Evolutionary conservation across 352 stramenopile genomes (phyloP).

Genomic region (Pythium sukuiense): DNA sequence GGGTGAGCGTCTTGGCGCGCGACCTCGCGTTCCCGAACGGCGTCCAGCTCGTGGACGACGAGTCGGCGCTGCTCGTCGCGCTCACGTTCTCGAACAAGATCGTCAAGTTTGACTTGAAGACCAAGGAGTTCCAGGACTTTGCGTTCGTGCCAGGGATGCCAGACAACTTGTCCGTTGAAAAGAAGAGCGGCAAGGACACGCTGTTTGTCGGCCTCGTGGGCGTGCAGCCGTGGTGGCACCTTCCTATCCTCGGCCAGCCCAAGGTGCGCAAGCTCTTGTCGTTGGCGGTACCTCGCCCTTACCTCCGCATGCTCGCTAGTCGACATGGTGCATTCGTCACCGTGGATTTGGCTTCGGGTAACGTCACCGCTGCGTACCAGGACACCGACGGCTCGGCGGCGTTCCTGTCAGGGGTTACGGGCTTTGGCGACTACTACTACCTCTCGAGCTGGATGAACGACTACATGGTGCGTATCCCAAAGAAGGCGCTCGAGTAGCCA

Average conservation of each 20-base stretch:
- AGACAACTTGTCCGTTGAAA: slow-evolving; percentile 51
- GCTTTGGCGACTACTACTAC: slow-evolving; percentile 57
- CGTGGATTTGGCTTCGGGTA: slow-evolving; percentile 44
- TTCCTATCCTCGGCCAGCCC: slow-evolving; percentile 29
- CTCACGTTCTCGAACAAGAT: slow-evolving; percentile 61
- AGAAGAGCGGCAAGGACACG: slow-evolving; percentile 25
- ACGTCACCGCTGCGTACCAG: slow-evolving; percentile 48
- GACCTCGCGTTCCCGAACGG: slow-evolving; percentile 51
- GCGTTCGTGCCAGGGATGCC: slow-evolving; percentile 56
- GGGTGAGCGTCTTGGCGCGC: slow-evolving; percentile 32
- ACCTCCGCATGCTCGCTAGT: slow-evolving; percentile 35
- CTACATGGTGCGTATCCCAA: slow-evolving; percentile 47
- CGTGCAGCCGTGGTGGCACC: slow-evolving; percentile 31
- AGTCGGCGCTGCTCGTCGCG: slow-evolving; percentile 40
- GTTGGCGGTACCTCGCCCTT: slow-evolving; percentile 42
- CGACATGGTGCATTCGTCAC: slow-evolving; percentile 43
- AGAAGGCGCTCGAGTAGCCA: slow-evolving; percentile 4
- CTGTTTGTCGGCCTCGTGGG: slow-evolving; percentile 49
- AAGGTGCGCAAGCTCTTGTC: slow-evolving; percentile 63
- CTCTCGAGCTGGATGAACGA: slow-evolving; percentile 45
- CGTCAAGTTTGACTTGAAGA: slow-evolving; percentile 46
- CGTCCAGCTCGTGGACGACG: slow-evolving; percentile 42
- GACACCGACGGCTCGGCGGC: slow-evolving; percentile 39
- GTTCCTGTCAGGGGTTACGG: slow-evolving; percentile 40
- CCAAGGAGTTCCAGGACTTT: slow-evolving; percentile 50